Evolutionary conservation across 169 alveolate species (phyloP).

Genomic region (Cryptosporidium muris): DNA sequence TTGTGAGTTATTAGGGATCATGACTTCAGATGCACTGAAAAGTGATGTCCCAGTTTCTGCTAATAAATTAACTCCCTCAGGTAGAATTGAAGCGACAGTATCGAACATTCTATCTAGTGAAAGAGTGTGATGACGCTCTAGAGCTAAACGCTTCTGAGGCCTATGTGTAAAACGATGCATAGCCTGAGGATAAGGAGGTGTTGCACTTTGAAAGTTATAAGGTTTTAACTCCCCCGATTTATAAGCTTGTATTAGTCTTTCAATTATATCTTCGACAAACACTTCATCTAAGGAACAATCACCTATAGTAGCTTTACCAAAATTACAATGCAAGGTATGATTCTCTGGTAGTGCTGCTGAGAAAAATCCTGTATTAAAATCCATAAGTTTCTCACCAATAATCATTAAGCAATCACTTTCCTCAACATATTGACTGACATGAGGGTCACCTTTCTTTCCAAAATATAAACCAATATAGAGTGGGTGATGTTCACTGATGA

Average conservation of each 20-base stretch:
- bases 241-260: constrained; percentile 21
- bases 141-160: constrained; percentile 28
- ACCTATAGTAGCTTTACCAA: constrained; percentile 45
- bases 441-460: constrained; percentile 69
- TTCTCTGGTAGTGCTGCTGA: constrained; percentile 52
- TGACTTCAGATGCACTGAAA: constrained; percentile 71
- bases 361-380: constrained; percentile 77
- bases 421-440: constrained; percentile 67
- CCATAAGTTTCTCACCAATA: constrained; percentile 76
- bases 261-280: constrained; percentile 57
- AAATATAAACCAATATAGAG: constrained; percentile 74
- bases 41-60: constrained; percentile 76
- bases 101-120: constrained; percentile 72
- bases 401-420: constrained; percentile 74
- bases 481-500: constrained; percentile 73
- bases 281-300: constrained; percentile 38
- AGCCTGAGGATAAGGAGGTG: constrained; percentile 71
- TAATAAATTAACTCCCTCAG: constrained; percentile 66
- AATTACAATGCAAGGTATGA: constrained; percentile 21
- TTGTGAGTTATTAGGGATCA: constrained; percentile 72
- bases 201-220: constrained; percentile 19
- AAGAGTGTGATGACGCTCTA: constrained; percentile 36
- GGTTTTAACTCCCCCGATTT: constrained; percentile 39
- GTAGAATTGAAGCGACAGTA: constrained; percentile 68
- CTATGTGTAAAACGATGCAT: constrained; percentile 50